Base-by-base conservation (phyloP, 2,329 filamentous ascomycete species). In the Parastagonospora avenae region DNA sequence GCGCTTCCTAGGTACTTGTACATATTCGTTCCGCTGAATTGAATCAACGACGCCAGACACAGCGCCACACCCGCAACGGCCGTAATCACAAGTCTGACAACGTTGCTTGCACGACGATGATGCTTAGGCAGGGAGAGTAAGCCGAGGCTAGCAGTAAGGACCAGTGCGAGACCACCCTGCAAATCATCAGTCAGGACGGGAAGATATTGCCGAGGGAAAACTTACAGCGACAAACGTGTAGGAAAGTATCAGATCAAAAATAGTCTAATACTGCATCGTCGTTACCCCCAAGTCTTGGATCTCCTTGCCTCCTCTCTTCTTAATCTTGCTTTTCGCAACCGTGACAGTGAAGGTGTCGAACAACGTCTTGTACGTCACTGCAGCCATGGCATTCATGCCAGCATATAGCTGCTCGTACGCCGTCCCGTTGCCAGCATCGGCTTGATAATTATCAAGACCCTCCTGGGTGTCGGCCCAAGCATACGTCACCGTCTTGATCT, bases 211-310 rank as follows among this genome's bases (percentile, higher is more conserved):
- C 65, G 69, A 1, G 59, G 2, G 15, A 8, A 37, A 10, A 50
- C 47, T 49, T 51, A 54, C 55, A n/a, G 55, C 44, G 41, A 57
- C 27, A 7, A 57, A 57, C 0, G 50, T 51, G 33, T 57, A 55
- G 12, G 47, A 36, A 28, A 52, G 14, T 14, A 72, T 67, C n/a
- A 75, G 46, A 8, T 66, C 55, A 42, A 69, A 68, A 8, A 70
- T 55, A 0, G 47, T 36, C 29, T 56, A 50, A 24, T 24, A 24
- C 19, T 24, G 19, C 19, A 24, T 3, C 19, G 19, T 5, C 19
- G 19, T 24, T 24, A 5, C 19, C 3, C 19, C 19, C 19, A 24
- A 24, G 3, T 24, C 19, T 24, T 24, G 19, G 3, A 24, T 24
- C 5, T 57, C 39, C 5, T 24, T 24, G 19, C 19, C 19, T 24